phyloP scores from a whole-genome alignment of 2,329 filamentous ascomycete species.

The Hypoxylon sp. region DNA sequence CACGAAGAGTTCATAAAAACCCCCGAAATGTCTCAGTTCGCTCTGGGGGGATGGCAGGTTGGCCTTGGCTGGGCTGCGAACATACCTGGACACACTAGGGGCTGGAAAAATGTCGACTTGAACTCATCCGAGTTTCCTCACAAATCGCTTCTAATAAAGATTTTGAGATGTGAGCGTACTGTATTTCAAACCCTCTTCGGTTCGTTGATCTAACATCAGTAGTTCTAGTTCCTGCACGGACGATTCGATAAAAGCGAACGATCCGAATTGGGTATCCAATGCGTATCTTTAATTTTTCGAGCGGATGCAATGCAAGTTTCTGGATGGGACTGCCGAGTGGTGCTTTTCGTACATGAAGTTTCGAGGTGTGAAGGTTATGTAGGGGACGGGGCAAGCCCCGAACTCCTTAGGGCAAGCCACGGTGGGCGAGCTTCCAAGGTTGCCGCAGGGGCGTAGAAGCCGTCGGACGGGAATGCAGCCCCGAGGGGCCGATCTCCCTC shows the following conservation, averaged over 20 bases:
- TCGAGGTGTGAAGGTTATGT: neutral
- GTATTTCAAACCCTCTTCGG: neutral
- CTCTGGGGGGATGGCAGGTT: neutral
- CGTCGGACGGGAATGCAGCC: conserved; percentile 29
- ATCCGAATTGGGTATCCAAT: neutral
- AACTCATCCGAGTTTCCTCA: neutral
- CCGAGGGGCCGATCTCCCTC: conserved; percentile 24
- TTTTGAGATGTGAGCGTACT: conserved; percentile 4
- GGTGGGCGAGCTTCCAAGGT: conserved; percentile 29
- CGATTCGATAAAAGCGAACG: neutral
- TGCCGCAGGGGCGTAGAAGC: conserved; percentile 15
- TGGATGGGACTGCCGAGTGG: neutral
- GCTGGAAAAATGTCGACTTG: neutral
- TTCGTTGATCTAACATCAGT: neutral
- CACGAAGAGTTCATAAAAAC: neutral
- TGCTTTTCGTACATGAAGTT: conserved; percentile 6
- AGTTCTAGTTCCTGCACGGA: neutral
- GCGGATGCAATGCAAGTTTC: neutral
- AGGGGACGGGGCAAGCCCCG: conserved; percentile 23
- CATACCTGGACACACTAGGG: neutral
- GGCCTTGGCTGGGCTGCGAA: neutral
- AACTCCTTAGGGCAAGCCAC: conserved; percentile 30
- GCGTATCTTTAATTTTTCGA: neutral
- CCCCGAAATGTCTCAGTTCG: neutral
- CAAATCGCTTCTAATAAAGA: neutral